Base-by-base conservation (phyloP, 1,284 basidiomycete genomes). In the Erythrobasidium hasegawianum region DNA sequence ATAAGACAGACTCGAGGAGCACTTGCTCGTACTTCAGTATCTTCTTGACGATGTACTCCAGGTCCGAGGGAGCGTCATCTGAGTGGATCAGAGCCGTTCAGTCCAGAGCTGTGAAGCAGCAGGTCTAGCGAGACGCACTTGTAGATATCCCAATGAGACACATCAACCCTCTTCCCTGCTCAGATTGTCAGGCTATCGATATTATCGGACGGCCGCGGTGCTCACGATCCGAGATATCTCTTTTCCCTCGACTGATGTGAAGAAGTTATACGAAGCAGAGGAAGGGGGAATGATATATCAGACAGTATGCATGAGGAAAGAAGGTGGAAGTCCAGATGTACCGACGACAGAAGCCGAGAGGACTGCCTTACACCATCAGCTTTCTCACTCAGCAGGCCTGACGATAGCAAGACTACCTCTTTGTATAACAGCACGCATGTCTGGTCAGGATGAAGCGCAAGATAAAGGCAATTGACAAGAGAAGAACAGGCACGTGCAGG, bases 11-110 rank as follows among this genome's bases (percentile, higher is more conserved):
- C n/a, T n/a, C n/a, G n/a, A n/a, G n/a, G n/a, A n/a, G n/a, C n/a
- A n/a, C n/a, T n/a, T n/a, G n/a, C n/a, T n/a, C n/a, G n/a, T 14
- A 65, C 62, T 43, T 65, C 55, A 65, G 56, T 22, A 65, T 65
- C 47, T 65, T 65, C 47, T 65, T 65, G 27, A 55, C 45, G 29
- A 65, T 56, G 22, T 65, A 65, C 2, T 65, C 62, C n/a, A 65
- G 9, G 56, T 65, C 62, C n/a, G 20, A 22, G 10, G 56, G 13
- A 7, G 62, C 40, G 18, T 65, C 62, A 29, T 57, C 62, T 65
- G 38, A 22, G 22, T 8, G 22, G 2, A 16, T 13, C 33, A 40
- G 59, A 3, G 4, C 8, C 16, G 26, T 1, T 20, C 27, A 61
- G 38, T 7, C 18, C 27, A 20, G 38, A 18, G 18, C 26, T 14